These are phyloP conservation scores for Fusarium vanettenii DNA, from an alignment of 2,329 filamentous ascomycete species.

Conservation along the genomic window DNA sequence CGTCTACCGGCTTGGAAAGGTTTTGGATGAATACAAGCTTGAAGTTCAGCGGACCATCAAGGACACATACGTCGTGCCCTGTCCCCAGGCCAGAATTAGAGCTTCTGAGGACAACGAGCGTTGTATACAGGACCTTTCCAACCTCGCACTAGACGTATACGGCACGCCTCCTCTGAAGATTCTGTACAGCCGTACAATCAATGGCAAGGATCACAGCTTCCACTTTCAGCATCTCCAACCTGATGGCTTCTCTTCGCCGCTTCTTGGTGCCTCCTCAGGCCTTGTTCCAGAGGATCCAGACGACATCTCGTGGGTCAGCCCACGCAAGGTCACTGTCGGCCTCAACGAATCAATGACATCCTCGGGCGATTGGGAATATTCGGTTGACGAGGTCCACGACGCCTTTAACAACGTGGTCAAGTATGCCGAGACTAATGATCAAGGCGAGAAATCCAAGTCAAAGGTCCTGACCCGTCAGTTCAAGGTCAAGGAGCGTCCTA, in stretches of 20 bases:
- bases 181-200: conserved; percentile 89
- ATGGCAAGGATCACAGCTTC: conserved; percentile 83
- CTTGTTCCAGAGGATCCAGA: conserved; percentile 71
- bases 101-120: conserved; percentile 70
- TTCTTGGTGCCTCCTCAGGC: conserved; percentile 71
- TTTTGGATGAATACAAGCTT: conserved; percentile 93
- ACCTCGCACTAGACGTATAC: conserved; percentile 83
- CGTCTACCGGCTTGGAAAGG: conserved; percentile 84
- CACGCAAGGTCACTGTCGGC: conserved; percentile 80
- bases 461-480: conserved; percentile 81
- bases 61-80: conserved; percentile 86
- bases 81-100: conserved; percentile 82
- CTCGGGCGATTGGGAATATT: conserved; percentile 87
- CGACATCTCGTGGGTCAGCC: conserved; percentile 83
- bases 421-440: conserved; percentile 75
- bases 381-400: conserved; percentile 91
- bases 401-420: conserved; percentile 87
- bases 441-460: conserved; percentile 72
- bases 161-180: conserved; percentile 93
- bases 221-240: conserved; percentile 95
- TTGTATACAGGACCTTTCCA: conserved; percentile 89
- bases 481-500: conserved; percentile 86
- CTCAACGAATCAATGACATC: conserved; percentile 89
- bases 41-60: conserved; percentile 83
- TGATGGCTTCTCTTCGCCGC: conserved; percentile 83